These are phyloP conservation scores for Colletotrichum caudatum DNA, from an alignment of 2,329 filamentous ascomycete genomes.

Conservation along the genomic window DNA sequence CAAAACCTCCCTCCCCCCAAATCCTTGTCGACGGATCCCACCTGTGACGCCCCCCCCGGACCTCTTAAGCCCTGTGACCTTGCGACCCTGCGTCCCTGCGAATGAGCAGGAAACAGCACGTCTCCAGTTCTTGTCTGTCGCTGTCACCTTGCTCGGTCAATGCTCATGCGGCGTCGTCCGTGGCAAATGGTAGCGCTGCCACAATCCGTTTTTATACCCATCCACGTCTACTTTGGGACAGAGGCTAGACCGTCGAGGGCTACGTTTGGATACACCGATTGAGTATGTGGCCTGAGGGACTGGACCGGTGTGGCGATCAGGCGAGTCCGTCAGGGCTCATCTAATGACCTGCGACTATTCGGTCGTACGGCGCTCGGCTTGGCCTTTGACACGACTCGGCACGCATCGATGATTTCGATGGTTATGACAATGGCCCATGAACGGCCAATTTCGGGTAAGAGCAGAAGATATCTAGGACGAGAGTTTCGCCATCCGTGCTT, in stretches of 20 bases:
- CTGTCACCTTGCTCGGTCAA: slow-evolving; percentile 37
- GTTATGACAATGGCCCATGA: not conserved
- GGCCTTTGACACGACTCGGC: slow-evolving; percentile 14
- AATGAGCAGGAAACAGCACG: slow-evolving; percentile 16
- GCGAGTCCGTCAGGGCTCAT: not conserved
- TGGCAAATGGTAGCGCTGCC: slow-evolving; percentile 18
- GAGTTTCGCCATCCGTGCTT: slow-evolving; percentile 24
- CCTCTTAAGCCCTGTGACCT: slow-evolving; percentile 21
- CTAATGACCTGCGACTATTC: not conserved
- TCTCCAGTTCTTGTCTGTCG: slow-evolving; percentile 26
- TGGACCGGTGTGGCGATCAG: slow-evolving; percentile 25
- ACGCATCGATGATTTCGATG: slow-evolving; percentile 10
- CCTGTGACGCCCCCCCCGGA: slow-evolving; percentile 21
- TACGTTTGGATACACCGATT: slow-evolving; percentile 5
- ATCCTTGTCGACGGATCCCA: not conserved
- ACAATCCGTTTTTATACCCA: slow-evolving; percentile 27
- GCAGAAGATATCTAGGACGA: not conserved
- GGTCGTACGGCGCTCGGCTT: slow-evolving; percentile 11
- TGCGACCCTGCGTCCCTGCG: slow-evolving; percentile 16
- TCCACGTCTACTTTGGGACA: not conserved
- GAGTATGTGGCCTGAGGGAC: slow-evolving; percentile 26
- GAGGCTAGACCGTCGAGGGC: slow-evolving; percentile 16
- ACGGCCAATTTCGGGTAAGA: slow-evolving; percentile 32
- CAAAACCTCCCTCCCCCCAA: not conserved
- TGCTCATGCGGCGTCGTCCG: slow-evolving; percentile 26